Evolutionary conservation across 1,284 basidiomycete genomes (phyloP), one percentile per base, ranked within the genome.

Genomic region (Ganoderma sp.): DNA sequence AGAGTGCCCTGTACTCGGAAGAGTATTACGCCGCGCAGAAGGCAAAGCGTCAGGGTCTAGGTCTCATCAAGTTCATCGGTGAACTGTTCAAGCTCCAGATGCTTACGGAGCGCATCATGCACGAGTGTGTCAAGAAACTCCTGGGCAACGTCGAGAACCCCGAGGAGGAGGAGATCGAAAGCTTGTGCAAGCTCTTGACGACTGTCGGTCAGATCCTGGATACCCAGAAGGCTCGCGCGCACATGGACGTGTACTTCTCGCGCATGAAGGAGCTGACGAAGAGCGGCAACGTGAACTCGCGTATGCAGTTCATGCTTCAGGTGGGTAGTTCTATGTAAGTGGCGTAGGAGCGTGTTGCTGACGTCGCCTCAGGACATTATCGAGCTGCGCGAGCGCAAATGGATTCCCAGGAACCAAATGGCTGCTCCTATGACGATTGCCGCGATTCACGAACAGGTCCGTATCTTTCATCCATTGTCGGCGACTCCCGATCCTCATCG

Each of bases 21-120:
- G 97, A 99, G 82, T 99, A 99, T 84, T 99, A 99, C 78, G 93
- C 93, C 62, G 94, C 94, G 22, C 93, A 97, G 80, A 98, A 98
- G 85, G 96, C 96, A 57, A 99, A 98, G 85, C 94, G 97, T 73
- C 93, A 95, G 73, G 96, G 97, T 80, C 91, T 99, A 28, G 97
- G 97, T 85, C 88, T 99, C 70, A 95, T 99, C 80, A 95, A 94
- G 80, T 98, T 99, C 83, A 98, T 99, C 73, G 97, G 97, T 76
- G 97, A 99, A 83, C 85, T 99, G 68, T 99, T 96, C 91, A 98
- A 98, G 84, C 85, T 98, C 48, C 91, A 92, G 80, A 97, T 71
- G 70, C 65, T 71, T 15, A 68, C 70, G 34, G 70, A 71, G 65
- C 67, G 70, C 25, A 68, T 71, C 81, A 99, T 99, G 92, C 93